Evolutionary conservation across 345 rosid genomes (phyloP), one percentile per base, ranked within the genome.

Genomic region (thale cress (Arabidopsis thaliana)): DNA sequence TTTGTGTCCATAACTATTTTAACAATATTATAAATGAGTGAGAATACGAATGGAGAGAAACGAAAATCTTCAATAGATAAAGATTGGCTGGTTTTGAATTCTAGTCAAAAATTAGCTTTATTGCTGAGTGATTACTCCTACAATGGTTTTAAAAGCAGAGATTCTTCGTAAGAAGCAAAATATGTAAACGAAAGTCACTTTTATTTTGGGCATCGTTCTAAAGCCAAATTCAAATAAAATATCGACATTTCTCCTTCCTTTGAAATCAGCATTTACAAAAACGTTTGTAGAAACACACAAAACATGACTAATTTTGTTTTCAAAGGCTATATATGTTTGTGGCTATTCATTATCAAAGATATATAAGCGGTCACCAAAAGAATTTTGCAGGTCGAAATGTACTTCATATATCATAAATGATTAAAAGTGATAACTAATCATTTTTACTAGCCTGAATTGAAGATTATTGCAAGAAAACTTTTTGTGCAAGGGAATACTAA

Each of bases 151-250:
- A 61, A 76, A 76, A 71, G 76, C 53, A 63, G 67, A 56, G 24
- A 76, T 71, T 56, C 76, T 49, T 77, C 67, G 60, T 57, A 49
- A 65, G 76, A 65, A 41, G 72, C 72, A 71, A 65, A 46, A 57
- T 58, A 57, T 37, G 41, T 57, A 57, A 67, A 38, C 7, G 30
- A 65, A 77, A 65, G 67, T 12, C 1, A 42, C 72, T 57, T 77
- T 71, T 32, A 65, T 65, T 49, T 28, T n/a, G 25, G 24, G 46
- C 60, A 71, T 77, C 71, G 38, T 49, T 48, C 16, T 32, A 65
- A 30, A 33, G 34, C 28, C 40, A 4, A 65, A 48, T 71, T 77
- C 55, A 58, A 77, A 71, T 65, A 65, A 9, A 10, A 12, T 36
- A 38, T 56, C 52, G 24, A 56, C 59, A 16, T 34, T 53, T 53